Conservation (phyloP, 306 rosid genomes). For the Glycine soja region DNA sequence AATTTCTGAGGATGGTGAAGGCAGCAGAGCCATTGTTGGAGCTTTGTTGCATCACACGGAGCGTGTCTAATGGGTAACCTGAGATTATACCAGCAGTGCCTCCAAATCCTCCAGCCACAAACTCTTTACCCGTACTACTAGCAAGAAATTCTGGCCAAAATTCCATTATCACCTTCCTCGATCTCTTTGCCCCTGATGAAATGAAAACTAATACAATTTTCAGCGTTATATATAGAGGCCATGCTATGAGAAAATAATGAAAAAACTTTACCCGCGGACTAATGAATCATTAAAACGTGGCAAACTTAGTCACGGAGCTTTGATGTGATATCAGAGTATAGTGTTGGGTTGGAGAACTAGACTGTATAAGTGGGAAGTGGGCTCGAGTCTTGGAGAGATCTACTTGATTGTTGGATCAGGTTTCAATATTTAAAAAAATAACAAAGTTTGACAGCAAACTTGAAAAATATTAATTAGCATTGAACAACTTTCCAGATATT, state of each 20-base stretch:
- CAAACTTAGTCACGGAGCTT: not conserved
- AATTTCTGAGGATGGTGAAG: constrained; percentile 23
- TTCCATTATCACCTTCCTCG: constrained; percentile 54
- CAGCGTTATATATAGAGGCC: too few relatives aligned
- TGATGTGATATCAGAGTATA: not conserved
- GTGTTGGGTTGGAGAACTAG: not conserved
- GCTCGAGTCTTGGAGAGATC: too few relatives aligned
- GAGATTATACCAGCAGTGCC: constrained; percentile 77
- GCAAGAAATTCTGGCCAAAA: constrained; percentile 86
- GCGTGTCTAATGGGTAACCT: constrained; percentile 39
- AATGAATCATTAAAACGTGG: not conserved
- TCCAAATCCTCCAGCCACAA: constrained; percentile 91
- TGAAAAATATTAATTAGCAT: not conserved
- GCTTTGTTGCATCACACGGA: constrained; percentile 40
- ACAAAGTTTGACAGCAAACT: too few relatives aligned
- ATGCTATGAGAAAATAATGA: too few relatives aligned
- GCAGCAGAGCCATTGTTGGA: constrained; percentile 19
- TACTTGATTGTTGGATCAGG: too few relatives aligned
- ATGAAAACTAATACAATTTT: too few relatives aligned
- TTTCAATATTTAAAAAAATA: too few relatives aligned
- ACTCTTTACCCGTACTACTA: constrained; percentile 80
- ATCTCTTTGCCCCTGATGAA: too few relatives aligned
- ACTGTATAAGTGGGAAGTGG: too few relatives aligned
- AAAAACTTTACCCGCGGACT: too few relatives aligned
- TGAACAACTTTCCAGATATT: not conserved